Percentiles rank a stretch among this genome's conserved stretches.
Evolutionary conservation across 768 basidiomycete genomes (phyloP).

Genomic region (Pulveroboletus frians): DNA sequence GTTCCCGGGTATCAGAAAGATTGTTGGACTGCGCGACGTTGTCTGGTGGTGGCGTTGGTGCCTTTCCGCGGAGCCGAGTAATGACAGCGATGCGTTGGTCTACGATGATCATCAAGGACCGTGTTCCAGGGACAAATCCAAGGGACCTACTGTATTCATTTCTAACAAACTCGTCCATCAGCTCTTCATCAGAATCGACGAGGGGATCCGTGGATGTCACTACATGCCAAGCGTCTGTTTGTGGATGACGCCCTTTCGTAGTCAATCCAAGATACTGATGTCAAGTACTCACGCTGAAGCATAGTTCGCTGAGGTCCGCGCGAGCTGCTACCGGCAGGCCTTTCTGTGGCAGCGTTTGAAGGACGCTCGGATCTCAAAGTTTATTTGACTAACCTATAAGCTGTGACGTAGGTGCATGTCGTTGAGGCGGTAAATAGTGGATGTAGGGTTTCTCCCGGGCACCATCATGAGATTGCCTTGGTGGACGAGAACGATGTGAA

Average conservation of each 20-base stretch:
- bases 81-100: slow-evolving; percentile 51
- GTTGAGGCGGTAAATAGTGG: slow-evolving; percentile 30
- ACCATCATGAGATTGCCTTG: slow-evolving; percentile 22
- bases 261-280: neutral
- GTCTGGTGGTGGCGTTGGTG: slow-evolving; percentile 43
- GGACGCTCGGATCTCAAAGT: neutral
- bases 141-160: slow-evolving; percentile 58
- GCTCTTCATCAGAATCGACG: slow-evolving; percentile 69
- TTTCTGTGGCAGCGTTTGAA: slow-evolving; percentile 16
- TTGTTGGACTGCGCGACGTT: neutral
- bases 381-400: slow-evolving; percentile 19
- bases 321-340: slow-evolving; percentile 6
- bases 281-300: slow-evolving; percentile 38
- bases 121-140: neutral
- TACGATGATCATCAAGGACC: slow-evolving; percentile 18
- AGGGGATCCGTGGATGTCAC: slow-evolving; percentile 60
- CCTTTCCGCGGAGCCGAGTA: slow-evolving; percentile 45
- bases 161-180: slow-evolving; percentile 55
- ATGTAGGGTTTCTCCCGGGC: slow-evolving; percentile 31
- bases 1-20: slow-evolving; percentile 25
- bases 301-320: slow-evolving; percentile 37
- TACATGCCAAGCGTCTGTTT: slow-evolving; percentile 68
- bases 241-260: neutral
- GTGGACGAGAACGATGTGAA: slow-evolving; percentile 24
- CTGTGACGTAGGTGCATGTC: slow-evolving; percentile 13